Evolutionary conservation across 1,284 basidiomycete genomes (phyloP).

Genomic region (Xerocomus nothofagi): DNA sequence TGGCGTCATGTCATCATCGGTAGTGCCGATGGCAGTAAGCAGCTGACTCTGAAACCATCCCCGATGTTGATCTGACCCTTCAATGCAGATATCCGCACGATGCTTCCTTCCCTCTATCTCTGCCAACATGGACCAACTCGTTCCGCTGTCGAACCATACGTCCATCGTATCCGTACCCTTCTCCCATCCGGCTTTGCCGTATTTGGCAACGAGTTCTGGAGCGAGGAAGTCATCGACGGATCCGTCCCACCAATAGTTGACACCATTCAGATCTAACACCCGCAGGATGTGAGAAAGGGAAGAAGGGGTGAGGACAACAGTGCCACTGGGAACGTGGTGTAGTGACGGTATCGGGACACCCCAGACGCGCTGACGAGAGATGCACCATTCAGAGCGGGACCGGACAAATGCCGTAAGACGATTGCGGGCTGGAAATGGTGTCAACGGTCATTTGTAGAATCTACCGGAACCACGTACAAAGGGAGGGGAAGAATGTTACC

Average conservation of each 20-base stretch:
- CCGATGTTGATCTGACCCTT: conserved; percentile 97
- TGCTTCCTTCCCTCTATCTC: conserved; percentile 35
- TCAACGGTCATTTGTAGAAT: conserved; percentile 1
- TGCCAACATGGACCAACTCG: conserved; percentile 86
- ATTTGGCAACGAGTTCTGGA: conserved; percentile 49
- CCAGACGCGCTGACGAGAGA: conserved; percentile 97
- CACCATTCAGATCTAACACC: conserved; percentile 73
- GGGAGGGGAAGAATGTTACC: conserved; percentile 78
- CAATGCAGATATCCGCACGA: conserved; percentile 87
- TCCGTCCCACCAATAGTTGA: conserved; percentile 91
- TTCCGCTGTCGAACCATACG: conserved; percentile 99
- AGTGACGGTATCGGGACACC: conserved; percentile 96
- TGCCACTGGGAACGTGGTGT: conserved; percentile 65
- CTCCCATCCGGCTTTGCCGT: conserved; percentile 50
- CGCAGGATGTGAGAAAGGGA: conserved; percentile 79
- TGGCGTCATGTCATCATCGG: conserved; percentile 31
- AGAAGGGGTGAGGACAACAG: conserved; percentile 64
- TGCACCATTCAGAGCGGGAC: conserved; percentile 97
- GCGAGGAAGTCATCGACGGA: conserved; percentile 83
- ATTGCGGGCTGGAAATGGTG: conserved; percentile 60
- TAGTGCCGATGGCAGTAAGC: conserved; percentile 74
- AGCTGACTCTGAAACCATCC: conserved; percentile 99
- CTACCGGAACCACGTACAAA: conserved; percentile 46
- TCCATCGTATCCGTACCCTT: conserved; percentile 96
- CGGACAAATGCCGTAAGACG: conserved; percentile 85